These are phyloP conservation scores for Paratrypanosoma confusum DNA, from an alignment of 208 protist genomes.

Conservation along the genomic window DNA sequence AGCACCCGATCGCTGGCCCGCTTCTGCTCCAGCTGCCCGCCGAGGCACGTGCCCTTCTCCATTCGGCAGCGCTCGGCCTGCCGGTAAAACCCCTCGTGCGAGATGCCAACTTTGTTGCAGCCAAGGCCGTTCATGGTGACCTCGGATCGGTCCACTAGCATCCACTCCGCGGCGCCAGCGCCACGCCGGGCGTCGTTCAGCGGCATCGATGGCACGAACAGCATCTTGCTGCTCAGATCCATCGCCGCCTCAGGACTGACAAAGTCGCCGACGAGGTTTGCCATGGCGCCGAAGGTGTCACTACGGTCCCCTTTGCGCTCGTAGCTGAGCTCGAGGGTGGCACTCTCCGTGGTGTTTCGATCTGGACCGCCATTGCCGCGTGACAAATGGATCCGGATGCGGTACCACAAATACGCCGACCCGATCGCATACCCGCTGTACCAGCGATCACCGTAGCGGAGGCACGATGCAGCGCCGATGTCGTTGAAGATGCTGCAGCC, in stretches of 20 bases:
- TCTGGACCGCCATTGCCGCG: slow-evolving; percentile 9
- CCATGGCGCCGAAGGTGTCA: slow-evolving; percentile 25
- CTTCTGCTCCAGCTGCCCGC: slow-evolving; percentile 71
- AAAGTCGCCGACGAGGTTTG: slow-evolving; percentile 67
- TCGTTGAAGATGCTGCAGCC: slow-evolving; percentile 48
- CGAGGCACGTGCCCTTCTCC: slow-evolving; percentile 56
- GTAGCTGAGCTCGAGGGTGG: slow-evolving; percentile 40
- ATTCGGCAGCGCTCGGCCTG: slow-evolving; percentile 62
- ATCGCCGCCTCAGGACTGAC: slow-evolving; percentile 30
- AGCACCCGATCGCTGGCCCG: slow-evolving; percentile 29
- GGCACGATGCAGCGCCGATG: slow-evolving; percentile 59
- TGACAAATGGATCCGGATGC: slow-evolving; percentile 38
- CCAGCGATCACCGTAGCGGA: slow-evolving; percentile 64
- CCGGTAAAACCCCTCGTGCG: slow-evolving; percentile 71
- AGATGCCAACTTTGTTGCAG: slow-evolving; percentile 86
- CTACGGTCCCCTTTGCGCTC: slow-evolving; percentile 20
- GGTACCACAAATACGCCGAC: slow-evolving; percentile 39
- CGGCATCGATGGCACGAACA: slow-evolving; percentile 51
- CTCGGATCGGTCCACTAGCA: slow-evolving; percentile 44
- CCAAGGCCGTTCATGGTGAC: slow-evolving; percentile 61
- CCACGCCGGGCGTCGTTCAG: slow-evolving; percentile 22
- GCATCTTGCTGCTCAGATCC: slow-evolving; percentile 48
- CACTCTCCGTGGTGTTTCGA: neutral
- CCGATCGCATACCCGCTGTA: slow-evolving; percentile 79
- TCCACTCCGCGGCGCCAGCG: slow-evolving; percentile 55